phyloP scores from a whole-genome alignment of 345 rosid genomes.

The Bruguiera sexangula region DNA sequence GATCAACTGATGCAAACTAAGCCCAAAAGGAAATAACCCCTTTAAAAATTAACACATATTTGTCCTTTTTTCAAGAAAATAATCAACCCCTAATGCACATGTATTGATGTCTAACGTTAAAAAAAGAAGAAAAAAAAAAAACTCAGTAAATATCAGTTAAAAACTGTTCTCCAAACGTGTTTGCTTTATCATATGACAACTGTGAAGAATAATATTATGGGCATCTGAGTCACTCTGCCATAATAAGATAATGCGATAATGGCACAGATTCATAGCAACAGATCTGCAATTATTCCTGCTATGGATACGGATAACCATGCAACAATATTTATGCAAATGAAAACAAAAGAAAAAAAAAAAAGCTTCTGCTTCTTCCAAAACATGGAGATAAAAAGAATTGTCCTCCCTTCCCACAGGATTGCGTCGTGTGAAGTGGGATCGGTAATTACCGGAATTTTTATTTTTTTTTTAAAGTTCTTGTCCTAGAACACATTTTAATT shows the following conservation, averaged over 20 bases:
- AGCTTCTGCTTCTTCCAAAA: too few relatives aligned
- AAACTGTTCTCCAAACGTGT: too few relatives aligned
- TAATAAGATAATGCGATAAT: constrained; percentile 14
- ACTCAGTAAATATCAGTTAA: too few relatives aligned
- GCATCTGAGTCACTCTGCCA: constrained; percentile 19
- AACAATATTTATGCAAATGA: not conserved
- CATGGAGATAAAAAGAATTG: not conserved
- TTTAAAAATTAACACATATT: not conserved
- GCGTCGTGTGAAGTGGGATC: constrained; percentile 24
- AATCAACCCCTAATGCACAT: not conserved
- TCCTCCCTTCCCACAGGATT: constrained; percentile 11
- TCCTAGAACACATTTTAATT: not conserved
- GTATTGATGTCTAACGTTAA: too few relatives aligned
- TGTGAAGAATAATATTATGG: constrained; percentile 17
- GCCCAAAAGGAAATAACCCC: constrained; percentile 8
- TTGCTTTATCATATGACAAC: too few relatives aligned
- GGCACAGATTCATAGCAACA: constrained; percentile 29
- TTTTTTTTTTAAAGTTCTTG: not conserved
- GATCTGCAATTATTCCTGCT: constrained; percentile 24
- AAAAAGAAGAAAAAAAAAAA: too few relatives aligned
- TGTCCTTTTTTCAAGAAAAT: not conserved
- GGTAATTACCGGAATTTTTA: not conserved
- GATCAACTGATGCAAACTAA: constrained; percentile 37
- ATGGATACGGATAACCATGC: constrained; percentile 12
- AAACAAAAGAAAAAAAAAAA: not conserved